Evolutionary conservation across 2,329 filamentous ascomycete species (phyloP).

Genomic region (Aspergillus sergii): DNA sequence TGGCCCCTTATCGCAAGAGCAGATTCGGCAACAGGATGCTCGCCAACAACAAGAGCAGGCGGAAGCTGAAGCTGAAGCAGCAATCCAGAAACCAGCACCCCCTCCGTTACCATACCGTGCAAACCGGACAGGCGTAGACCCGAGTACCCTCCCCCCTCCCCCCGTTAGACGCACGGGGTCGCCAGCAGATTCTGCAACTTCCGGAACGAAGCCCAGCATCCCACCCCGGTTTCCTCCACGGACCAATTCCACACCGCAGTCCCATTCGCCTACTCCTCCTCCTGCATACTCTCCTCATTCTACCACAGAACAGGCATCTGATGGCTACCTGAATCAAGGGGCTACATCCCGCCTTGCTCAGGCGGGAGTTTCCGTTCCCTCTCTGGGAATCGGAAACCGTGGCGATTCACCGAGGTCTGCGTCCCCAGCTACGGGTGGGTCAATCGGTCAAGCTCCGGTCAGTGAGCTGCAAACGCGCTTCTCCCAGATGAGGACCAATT

Average conservation of each 20-base stretch:
- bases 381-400: slow-evolving; percentile 66
- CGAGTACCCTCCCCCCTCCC: slow-evolving; percentile 70
- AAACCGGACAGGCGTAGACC: slow-evolving; percentile 72
- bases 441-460: slow-evolving; percentile 49
- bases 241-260: slow-evolving; percentile 55
- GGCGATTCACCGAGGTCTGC: slow-evolving; percentile 31
- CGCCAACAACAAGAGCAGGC: slow-evolving; percentile 26
- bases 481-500: slow-evolving; percentile 52
- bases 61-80: slow-evolving; percentile 27
- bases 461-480: slow-evolving; percentile 72
- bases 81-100: slow-evolving; percentile 41
- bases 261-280: slow-evolving; percentile 47
- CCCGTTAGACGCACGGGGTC: slow-evolving; percentile 56
- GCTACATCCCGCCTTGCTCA: slow-evolving; percentile 69
- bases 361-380: slow-evolving; percentile 77
- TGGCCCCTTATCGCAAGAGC: slow-evolving; percentile 43
- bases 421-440: slow-evolving; percentile 20
- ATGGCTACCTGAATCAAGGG: slow-evolving; percentile 56
- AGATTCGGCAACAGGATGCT: slow-evolving; percentile 35
- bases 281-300: slow-evolving; percentile 51
- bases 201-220: slow-evolving; percentile 55
- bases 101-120: slow-evolving; percentile 68
- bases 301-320: slow-evolving; percentile 31
- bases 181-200: slow-evolving; percentile 27
- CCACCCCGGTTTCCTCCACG: slow-evolving; percentile 75